Evolutionary conservation across 2,329 filamentous ascomycete species (phyloP).

Genomic region (Cyphellophora europaea): DNA sequence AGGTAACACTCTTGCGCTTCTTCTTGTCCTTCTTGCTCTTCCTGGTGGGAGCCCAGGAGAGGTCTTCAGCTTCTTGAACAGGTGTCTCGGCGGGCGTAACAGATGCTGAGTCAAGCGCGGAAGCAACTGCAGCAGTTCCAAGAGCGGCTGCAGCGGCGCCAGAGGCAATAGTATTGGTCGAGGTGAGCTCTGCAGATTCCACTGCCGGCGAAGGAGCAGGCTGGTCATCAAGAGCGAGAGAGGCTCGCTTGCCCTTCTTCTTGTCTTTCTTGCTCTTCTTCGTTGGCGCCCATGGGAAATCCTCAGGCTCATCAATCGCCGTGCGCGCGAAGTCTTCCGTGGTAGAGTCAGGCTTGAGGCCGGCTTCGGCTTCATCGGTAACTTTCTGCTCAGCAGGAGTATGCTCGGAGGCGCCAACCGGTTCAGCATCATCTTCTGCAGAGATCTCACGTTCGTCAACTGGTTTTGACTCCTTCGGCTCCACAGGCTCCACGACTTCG

Average conservation of each 20-base stretch:
- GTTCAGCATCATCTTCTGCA: too few species aligned
- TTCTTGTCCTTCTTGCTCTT: conserved; percentile 26
- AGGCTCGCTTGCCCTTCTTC: conserved; percentile 29
- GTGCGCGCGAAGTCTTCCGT: too few species aligned
- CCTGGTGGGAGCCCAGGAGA: conserved; percentile 4
- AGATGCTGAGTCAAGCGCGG: not conserved
- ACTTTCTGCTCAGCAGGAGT: too few species aligned
- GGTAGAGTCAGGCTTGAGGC: too few species aligned
- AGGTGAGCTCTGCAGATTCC: too few species aligned
- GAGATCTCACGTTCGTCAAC: too few species aligned
- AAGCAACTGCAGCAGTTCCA: conserved; percentile 3
- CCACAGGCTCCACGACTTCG: conserved; percentile 1
- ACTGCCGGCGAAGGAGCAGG: too few species aligned
- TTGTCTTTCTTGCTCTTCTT: conserved; percentile 28
- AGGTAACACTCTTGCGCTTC: conserved; percentile 25
- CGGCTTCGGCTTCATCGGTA: too few species aligned
- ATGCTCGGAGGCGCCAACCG: too few species aligned
- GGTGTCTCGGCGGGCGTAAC: not conserved
- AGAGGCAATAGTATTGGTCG: too few species aligned
- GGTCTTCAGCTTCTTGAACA: not conserved
- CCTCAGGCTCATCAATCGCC: not conserved
- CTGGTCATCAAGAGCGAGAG: too few species aligned
- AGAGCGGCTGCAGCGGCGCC: conserved; percentile 2
- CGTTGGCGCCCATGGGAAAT: not conserved
- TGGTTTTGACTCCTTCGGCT: too few species aligned